These are phyloP conservation scores for Casuarina glauca DNA, from an alignment of 306 rosid genomes.

Conservation along the genomic window DNA sequence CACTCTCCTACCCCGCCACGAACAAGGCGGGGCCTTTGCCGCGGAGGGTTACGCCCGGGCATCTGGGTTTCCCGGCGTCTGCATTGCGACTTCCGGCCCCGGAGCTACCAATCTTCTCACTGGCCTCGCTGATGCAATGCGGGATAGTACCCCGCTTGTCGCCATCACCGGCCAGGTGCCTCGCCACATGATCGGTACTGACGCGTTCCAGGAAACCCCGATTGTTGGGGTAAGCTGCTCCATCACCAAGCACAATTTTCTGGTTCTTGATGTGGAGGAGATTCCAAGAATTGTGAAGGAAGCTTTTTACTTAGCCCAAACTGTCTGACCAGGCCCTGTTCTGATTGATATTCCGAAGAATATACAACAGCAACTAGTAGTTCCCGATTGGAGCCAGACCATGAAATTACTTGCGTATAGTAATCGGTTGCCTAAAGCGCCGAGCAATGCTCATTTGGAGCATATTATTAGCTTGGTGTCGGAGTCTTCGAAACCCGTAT, in stretches of 20 bases:
- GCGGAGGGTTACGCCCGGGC: too few species aligned
- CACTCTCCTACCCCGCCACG: too few species aligned
- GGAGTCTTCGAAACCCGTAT: conserved; percentile 66
- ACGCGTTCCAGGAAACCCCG: conserved; percentile 89
- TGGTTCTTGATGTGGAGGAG: conserved; percentile 85
- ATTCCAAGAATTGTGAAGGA: conserved; percentile 74
- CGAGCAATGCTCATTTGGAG: conserved; percentile 45
- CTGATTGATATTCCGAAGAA: conserved; percentile 86
- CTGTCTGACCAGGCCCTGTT: conserved; percentile 86
- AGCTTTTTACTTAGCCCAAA: conserved; percentile 67
- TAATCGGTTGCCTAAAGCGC: conserved; percentile 66
- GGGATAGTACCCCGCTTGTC: too few species aligned
- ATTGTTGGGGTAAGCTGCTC: conserved; percentile 87
- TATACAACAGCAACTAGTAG: conserved; percentile 76
- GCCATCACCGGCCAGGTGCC: too few species aligned
- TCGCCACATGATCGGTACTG: conserved; percentile 75
- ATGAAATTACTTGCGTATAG: conserved; percentile 50
- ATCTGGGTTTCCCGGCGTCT: too few species aligned
- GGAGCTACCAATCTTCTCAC: too few species aligned
- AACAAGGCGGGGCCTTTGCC: too few species aligned
- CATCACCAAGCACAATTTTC: conserved; percentile 82
- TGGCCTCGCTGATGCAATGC: too few species aligned
- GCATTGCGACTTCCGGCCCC: too few species aligned
- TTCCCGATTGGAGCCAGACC: conserved; percentile 64
- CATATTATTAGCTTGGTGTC: conserved; percentile 56